A percentile compares a stretch with the other conserved stretches of the same genome.
Conservation (phyloP, 148 eudicot genomes). For the Camellia sinensis region DNA sequence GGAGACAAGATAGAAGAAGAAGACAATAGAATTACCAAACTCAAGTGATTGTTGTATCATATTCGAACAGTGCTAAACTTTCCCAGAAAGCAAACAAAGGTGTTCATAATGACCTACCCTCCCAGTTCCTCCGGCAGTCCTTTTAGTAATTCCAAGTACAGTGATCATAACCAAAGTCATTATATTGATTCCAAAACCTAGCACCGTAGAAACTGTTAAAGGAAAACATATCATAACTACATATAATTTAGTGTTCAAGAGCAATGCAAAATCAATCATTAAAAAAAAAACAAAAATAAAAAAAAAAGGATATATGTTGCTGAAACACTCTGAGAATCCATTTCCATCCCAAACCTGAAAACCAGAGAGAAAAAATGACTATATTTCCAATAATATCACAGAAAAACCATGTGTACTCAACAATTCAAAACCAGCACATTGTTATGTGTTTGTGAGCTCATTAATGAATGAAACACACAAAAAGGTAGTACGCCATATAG, state of each 20-base stretch:
- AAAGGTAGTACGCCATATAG: too few relatives aligned
- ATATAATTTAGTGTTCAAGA: background rate
- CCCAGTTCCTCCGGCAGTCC: slow-evolving; percentile 22
- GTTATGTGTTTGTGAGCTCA: background rate
- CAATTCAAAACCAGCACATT: background rate
- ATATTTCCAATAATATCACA: background rate
- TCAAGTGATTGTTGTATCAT: background rate
- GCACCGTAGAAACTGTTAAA: slow-evolving; percentile 44
- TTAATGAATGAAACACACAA: background rate
- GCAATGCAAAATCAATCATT: background rate
- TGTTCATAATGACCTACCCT: slow-evolving; percentile 33
- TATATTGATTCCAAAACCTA: slow-evolving; percentile 57
- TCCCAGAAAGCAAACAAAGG: background rate
- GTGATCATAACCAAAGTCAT: slow-evolving; percentile 40
- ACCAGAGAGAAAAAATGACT: background rate
- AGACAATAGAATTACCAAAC: background rate
- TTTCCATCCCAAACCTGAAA: slow-evolving; percentile 63
- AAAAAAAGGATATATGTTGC: slow-evolving; percentile 67
- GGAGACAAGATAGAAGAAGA: background rate
- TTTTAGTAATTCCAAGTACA: slow-evolving; percentile 29
- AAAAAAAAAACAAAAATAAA: too few relatives aligned
- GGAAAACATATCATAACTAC: slow-evolving; percentile 14
- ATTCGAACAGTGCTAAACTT: background rate
- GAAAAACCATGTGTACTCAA: background rate
- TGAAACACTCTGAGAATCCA: slow-evolving; percentile 62